These are phyloP conservation scores for Exophiala calicioides DNA, from an alignment of 2,329 filamentous ascomycete species.

Conservation along the genomic window DNA sequence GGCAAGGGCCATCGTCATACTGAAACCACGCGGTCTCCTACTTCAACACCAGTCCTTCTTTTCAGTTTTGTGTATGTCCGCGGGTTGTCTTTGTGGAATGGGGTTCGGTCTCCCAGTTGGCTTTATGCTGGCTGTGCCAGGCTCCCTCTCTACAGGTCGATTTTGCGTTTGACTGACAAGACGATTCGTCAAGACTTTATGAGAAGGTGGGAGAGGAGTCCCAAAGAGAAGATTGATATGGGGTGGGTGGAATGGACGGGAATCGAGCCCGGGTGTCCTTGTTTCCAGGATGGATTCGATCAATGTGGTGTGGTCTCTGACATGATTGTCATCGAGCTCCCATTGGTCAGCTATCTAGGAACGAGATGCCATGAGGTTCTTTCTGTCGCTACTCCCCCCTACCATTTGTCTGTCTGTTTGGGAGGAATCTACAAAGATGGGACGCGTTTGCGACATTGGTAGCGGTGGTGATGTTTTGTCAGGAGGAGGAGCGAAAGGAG, in stretches of 20 bases:
- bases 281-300: not conserved
- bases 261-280: not conserved
- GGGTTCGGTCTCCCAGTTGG: conserved; percentile 5
- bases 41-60: not conserved
- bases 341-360: not conserved
- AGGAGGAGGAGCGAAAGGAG: no score
- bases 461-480: no score
- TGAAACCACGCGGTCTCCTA: not conserved
- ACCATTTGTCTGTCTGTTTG: no score
- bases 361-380: not conserved
- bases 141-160: conserved; percentile 1
- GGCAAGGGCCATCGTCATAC: not conserved
- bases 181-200: not conserved
- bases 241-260: not conserved
- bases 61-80: conserved; percentile 4
- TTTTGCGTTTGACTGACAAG: not conserved
- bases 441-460: no score
- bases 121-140: conserved; percentile 5
- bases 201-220: not conserved
- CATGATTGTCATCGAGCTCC: conserved; percentile 4
- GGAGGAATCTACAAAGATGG: not conserved
- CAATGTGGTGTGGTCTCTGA: conserved; percentile 1
- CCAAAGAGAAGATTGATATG: no score
- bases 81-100: not conserved
- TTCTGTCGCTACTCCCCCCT: not conserved